Base-by-base conservation (phyloP, 2,329 filamentous ascomycete species). In the Emergomyces orientalis region DNA sequence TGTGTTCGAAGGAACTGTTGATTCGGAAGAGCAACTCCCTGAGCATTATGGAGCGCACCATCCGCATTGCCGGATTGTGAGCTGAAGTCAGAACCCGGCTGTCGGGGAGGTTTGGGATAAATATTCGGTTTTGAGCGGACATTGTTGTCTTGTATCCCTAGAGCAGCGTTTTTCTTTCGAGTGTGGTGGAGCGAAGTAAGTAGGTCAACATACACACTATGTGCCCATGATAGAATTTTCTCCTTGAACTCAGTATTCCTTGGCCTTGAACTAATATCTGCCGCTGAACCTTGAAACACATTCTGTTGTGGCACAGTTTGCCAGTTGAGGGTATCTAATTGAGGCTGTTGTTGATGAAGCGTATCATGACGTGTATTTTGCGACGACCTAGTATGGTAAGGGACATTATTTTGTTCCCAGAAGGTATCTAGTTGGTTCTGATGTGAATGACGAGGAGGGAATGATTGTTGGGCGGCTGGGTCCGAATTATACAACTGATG, bases 191-290 rank as follows among this genome's bases (percentile, higher is more conserved):
- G 78, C 66, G 84, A 85, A 11, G 84, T 77, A 3, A 92, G 76
- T 8, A 93, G 80, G 66, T 90, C 86, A 57, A 88, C 79, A 73
- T 92, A 92, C 39, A 87, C 83, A 67, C 81, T 81, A 71, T 91
- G 87, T n/a, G 88, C 89, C 76, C 86, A 86, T 17, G 82, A 79
- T 30, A 91, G 76, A 2, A 84, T 84, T 66, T 85, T 87, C 66
- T 91, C 88, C 66, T 85, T 87, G 70, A 90, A 90, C 63, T 81
- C 78, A 14, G 73, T 71, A 67, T 79, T 78, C 13, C 67, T 71
- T n/a, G 72, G 68, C 6, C 69, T 69, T 25, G 70, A 68, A 60
- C 63, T 63, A 2, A 67, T 61, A 22, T 70, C 66, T 8, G 69
- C 61, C 4, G 62, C 67, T 37, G 68, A 60, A 14, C 62, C 62